Percentiles rank a stretch among this genome's conserved stretches.
These are phyloP conservation scores for Pichia cactophila DNA, from an alignment of 1,139 yeast species.

Conservation along the genomic window DNA sequence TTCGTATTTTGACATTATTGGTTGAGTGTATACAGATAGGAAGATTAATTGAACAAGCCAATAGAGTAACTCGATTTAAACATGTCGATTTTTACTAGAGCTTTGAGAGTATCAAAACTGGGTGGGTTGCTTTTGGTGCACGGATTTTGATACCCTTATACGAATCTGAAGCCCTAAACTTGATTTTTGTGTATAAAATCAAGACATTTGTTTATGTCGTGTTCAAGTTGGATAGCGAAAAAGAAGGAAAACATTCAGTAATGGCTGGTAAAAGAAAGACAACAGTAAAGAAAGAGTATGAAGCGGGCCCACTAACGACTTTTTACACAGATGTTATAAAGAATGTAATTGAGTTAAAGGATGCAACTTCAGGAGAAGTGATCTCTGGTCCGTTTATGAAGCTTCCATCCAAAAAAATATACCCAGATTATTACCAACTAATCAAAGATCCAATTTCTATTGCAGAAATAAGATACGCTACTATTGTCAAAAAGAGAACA, in stretches of 20 bases:
- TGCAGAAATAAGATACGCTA: slow-evolving; percentile 43
- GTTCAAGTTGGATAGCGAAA: background rate
- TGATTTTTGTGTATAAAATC: no score
- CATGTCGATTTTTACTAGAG: background rate
- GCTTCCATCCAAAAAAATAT: slow-evolving; percentile 18
- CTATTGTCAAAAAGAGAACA: slow-evolving; percentile 17
- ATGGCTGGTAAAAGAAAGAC: background rate
- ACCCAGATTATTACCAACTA: slow-evolving; percentile 74
- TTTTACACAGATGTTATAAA: slow-evolving; percentile 8
- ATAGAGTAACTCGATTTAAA: background rate
- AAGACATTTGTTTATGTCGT: background rate
- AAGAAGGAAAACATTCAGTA: background rate
- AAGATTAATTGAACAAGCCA: background rate
- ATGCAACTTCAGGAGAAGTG: slow-evolving; percentile 10
- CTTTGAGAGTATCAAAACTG: no score
- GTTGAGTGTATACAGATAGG: background rate
- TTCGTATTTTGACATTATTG: slow-evolving; percentile 25
- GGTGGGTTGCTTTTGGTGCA: background rate
- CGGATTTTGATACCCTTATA: background rate
- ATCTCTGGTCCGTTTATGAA: slow-evolving; percentile 19
- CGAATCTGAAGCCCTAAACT: no score
- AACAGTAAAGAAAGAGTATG: background rate
- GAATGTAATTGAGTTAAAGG: slow-evolving; percentile 9
- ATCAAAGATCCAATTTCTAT: slow-evolving; percentile 62
- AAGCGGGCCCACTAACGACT: background rate